Evolutionary conservation across 176 grass and related monocot genomes (phyloP).

Genomic region (Oryza officinalis): DNA sequence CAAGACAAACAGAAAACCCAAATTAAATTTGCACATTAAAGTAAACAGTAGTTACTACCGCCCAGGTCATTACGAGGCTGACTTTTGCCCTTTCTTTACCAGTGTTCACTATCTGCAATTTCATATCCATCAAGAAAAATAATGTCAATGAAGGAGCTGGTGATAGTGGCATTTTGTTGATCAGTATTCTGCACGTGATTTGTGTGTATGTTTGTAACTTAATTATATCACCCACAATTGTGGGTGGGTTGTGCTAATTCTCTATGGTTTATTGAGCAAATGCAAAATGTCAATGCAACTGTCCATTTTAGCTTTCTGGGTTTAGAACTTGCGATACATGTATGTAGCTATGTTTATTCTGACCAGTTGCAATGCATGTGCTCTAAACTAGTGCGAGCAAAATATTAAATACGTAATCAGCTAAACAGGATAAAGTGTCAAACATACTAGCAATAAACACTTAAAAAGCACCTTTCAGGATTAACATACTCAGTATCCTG

Average conservation of each 20-base stretch:
- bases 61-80: conserved; percentile 92
- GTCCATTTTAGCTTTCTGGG: neutral
- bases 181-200: neutral
- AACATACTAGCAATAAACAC: neutral
- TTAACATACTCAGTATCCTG: neutral
- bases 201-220: neutral
- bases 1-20: conserved; percentile 22
- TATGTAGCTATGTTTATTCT: neutral
- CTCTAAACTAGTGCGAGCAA: neutral
- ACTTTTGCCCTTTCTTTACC: conserved; percentile 96
- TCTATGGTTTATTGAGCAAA: neutral
- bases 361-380: neutral
- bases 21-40: neutral
- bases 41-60: conserved; percentile 55
- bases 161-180: neutral
- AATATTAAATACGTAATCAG: conserved; percentile 15
- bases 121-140: conserved; percentile 22
- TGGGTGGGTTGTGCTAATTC: neutral
- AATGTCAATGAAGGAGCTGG: neutral
- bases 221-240: neutral
- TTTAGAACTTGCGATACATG: neutral
- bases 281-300: neutral
- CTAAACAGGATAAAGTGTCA: neutral
- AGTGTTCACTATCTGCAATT: conserved; percentile 85
- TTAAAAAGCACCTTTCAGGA: neutral